These are phyloP conservation scores for Castanea sativa DNA, from an alignment of 306 rosid genomes.

Conservation along the genomic window DNA sequence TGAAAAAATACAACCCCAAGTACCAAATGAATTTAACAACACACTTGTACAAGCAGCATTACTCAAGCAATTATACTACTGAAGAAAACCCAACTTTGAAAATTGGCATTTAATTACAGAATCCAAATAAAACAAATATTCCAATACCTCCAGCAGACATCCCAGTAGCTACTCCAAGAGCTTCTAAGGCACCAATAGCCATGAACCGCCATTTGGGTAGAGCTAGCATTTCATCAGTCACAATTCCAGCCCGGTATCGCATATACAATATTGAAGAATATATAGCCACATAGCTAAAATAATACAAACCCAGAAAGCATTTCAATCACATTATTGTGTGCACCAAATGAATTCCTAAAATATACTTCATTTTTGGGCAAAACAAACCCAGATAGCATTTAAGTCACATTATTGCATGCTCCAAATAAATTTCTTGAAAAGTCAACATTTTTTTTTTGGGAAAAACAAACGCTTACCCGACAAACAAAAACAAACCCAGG, in stretches of 20 bases:
- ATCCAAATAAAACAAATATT: neutral
- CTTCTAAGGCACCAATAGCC: constrained; percentile 74
- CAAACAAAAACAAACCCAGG: too few relatives aligned
- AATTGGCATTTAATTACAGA: neutral
- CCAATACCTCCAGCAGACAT: constrained; percentile 81
- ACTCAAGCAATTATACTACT: neutral
- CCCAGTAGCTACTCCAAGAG: constrained; percentile 78
- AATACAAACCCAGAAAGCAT: neutral
- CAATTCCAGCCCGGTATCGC: constrained; percentile 67
- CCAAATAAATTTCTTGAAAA: too few relatives aligned
- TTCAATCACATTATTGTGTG: neutral
- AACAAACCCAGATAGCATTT: too few relatives aligned
- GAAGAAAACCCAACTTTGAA: neutral
- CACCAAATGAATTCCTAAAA: too few relatives aligned
- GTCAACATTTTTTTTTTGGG: too few relatives aligned
- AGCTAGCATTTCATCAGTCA: constrained; percentile 70
- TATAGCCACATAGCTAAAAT: constrained; percentile 59
- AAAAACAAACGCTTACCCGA: neutral
- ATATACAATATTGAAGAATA: constrained; percentile 58
- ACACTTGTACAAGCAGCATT: neutral
- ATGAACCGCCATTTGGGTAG: constrained; percentile 67
- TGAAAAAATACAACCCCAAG: neutral
- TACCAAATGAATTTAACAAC: neutral
- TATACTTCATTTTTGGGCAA: too few relatives aligned
- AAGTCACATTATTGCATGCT: too few relatives aligned